Conservation (phyloP, 208 protist genomes). For the Sergeia podlipaevii region DNA sequence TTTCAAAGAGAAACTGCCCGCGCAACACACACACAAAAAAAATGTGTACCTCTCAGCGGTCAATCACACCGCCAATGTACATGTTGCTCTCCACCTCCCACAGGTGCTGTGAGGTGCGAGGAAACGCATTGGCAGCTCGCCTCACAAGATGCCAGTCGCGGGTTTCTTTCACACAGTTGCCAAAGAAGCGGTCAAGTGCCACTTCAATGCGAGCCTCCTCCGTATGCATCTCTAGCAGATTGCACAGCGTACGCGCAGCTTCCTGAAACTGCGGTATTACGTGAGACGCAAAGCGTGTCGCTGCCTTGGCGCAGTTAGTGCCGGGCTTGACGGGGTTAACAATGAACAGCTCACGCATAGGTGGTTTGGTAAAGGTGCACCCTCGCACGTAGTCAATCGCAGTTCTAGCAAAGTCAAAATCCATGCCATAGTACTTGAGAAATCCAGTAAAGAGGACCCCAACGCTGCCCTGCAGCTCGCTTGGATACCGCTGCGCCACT, state of each 20-base stretch:
- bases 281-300: constrained; percentile 33
- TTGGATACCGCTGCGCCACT: constrained; percentile 25
- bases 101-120: constrained; percentile 18
- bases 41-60: not conserved
- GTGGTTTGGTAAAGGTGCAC: constrained; percentile 41
- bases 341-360: constrained; percentile 47
- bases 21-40: constrained; percentile 2
- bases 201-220: constrained; percentile 1
- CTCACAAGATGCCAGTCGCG: not conserved
- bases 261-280: constrained; percentile 52
- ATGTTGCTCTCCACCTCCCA: constrained; percentile 56
- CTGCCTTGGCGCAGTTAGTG: constrained; percentile 64
- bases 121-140: not conserved
- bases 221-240: constrained; percentile 21
- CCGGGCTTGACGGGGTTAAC: constrained; percentile 63
- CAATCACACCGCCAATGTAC: constrained; percentile 40
- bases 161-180: constrained; percentile 7
- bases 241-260: constrained; percentile 22
- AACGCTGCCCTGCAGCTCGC: constrained; percentile 39
- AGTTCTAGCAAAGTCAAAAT: constrained; percentile 45
- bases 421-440: constrained; percentile 64
- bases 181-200: constrained; percentile 14
- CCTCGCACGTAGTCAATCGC: constrained; percentile 69
- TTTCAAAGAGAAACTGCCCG: not conserved
- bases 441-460: constrained; percentile 61